phyloP scores from a whole-genome alignment of 306 rosid species.

The Sesbania bispinosa region DNA sequence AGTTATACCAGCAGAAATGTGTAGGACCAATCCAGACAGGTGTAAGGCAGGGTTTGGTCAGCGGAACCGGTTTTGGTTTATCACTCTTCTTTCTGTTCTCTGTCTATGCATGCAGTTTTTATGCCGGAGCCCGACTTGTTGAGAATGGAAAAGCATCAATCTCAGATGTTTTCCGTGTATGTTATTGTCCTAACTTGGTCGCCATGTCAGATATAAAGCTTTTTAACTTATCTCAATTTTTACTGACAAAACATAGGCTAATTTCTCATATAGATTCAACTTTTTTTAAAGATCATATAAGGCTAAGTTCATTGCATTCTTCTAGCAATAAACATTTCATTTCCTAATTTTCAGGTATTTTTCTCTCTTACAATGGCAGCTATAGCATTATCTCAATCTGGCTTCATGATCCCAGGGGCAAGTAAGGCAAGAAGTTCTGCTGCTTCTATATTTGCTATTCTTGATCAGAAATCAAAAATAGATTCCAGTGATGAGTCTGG shows the following conservation, averaged over 20 bases:
- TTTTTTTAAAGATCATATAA: background rate
- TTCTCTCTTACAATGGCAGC: slow-evolving; percentile 58
- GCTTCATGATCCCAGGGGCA: slow-evolving; percentile 49
- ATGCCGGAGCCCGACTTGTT: slow-evolving; percentile 60
- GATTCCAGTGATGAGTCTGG: slow-evolving; percentile 57
- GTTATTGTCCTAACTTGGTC: slow-evolving; percentile 9
- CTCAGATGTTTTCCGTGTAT: slow-evolving; percentile 55
- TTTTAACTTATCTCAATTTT: background rate
- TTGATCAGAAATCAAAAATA: slow-evolving; percentile 56
- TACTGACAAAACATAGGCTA: background rate
- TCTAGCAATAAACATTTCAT: background rate
- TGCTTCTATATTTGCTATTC: slow-evolving; percentile 64
- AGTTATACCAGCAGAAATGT: slow-evolving; percentile 60
- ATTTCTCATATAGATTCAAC: background rate
- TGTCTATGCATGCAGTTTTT: slow-evolving; percentile 54
- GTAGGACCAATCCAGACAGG: slow-evolving; percentile 58
- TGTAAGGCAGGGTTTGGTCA: slow-evolving; percentile 53
- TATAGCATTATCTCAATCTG: slow-evolving; percentile 49
- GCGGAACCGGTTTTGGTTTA: slow-evolving; percentile 57
- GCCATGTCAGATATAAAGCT: background rate
- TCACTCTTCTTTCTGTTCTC: slow-evolving; percentile 44
- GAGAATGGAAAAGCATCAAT: slow-evolving; percentile 45
- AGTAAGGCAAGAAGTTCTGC: slow-evolving; percentile 55
- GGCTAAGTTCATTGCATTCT: background rate
- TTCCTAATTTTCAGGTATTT: slow-evolving; percentile 51